A percentile compares a stretch with the other conserved stretches of the same genome.
Conservation (phyloP, 2,329 filamentous ascomycete genomes). For the Alternaria brassicae region DNA sequence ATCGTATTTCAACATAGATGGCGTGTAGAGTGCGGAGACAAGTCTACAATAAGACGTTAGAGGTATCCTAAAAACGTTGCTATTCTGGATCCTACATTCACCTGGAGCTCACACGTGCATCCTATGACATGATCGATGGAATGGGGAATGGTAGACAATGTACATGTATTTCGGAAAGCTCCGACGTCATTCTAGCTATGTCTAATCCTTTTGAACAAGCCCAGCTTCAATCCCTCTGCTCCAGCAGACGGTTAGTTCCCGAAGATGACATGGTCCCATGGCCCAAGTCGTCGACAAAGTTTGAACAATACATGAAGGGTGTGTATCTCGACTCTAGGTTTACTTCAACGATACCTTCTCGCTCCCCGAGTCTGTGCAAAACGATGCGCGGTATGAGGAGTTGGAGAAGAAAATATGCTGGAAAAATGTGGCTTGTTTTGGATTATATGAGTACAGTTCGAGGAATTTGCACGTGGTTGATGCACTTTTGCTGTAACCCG, state of each 20-base stretch:
- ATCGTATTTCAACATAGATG: background rate
- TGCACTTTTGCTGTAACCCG: background rate
- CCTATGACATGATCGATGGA: no score
- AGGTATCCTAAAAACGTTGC: background rate
- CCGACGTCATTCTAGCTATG: background rate
- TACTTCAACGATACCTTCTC: no score
- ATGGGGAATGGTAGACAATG: accelerated
- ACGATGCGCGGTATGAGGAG: background rate
- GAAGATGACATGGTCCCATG: background rate
- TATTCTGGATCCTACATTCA: background rate
- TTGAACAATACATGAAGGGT: background rate
- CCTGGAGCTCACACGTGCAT: background rate
- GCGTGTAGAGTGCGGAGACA: no score
- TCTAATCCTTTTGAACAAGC: background rate
- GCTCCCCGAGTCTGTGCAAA: no score
- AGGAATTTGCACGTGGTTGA: no score
- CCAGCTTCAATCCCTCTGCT: background rate
- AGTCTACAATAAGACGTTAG: background rate
- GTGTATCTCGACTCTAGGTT: background rate
- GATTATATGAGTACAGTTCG: no score
- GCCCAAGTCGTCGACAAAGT: background rate
- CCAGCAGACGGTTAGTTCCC: background rate
- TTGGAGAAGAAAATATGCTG: background rate
- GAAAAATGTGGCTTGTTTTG: background rate
- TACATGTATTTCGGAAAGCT: background rate